Base-by-base conservation (phyloP, 192 early-diverging fungal genomes). In the Coemansia sp. region DNA sequence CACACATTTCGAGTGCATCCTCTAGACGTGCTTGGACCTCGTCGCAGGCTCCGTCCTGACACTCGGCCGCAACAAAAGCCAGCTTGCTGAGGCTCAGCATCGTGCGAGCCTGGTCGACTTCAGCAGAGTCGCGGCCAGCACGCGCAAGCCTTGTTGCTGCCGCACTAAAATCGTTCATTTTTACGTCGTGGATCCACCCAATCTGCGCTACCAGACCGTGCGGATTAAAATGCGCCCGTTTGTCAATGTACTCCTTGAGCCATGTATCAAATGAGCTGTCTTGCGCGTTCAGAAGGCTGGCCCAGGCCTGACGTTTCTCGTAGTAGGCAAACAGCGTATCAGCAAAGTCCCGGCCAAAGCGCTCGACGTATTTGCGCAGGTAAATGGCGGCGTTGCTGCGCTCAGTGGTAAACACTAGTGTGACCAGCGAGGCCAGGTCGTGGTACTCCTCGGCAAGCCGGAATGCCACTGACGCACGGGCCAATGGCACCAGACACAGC, bases 41-140 rank as follows among this genome's bases (percentile, higher is more conserved):
- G 4, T 47, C 26, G 8, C n/a, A 11, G 5, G 31, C 9, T 0
- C 40, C 22, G 0, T 64, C 61, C 11, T 65, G 46, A n/a, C 59
- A 26, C 28, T 69, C 71, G 11, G 40, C 53, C 3, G 57, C 46
- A 34, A 62, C 38, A 54, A 74, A 68, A 1, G 78, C 69, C 9
- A 80, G 72, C 61, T 80, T 80, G 49, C 69, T 67, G 6, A 80
- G 61, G 22, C 72, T 74, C 20, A 80, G 68, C 72, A 80, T 60
- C 2, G 60, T 74, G 21, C 65, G 72, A 3, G 72, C 68, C 20
- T 70, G 61, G 11, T 47, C 57, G 15, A 67, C 63, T 3, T 68
- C 72, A 1, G 44, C 55, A 26, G 78, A 59, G 20, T 59, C 68
- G 12, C 64, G 68, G 31, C 68, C 78, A 4, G 72, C 72, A n/a